These are phyloP conservation scores for Starmerella potacharoeniae DNA, from an alignment of 805 yeast species.

Conservation along the genomic window DNA sequence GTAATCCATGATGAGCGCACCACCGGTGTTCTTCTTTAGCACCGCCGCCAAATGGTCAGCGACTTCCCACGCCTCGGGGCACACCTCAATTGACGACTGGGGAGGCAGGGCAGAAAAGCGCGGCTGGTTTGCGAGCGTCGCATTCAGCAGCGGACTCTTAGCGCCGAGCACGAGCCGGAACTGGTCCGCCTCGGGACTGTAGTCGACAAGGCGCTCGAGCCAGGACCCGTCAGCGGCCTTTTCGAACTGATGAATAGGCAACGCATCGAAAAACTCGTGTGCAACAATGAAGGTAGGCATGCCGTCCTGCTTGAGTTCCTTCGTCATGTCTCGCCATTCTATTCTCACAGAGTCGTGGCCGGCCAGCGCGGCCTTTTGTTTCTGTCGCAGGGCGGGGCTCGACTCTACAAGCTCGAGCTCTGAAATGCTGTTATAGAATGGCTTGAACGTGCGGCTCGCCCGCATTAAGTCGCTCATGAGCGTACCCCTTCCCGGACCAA, in stretches of 20 bases:
- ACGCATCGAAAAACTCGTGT: conserved; percentile 80
- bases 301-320: conserved; percentile 28
- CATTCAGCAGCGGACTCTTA: conserved; percentile 4
- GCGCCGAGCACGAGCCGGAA: conserved; percentile 15
- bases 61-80: conserved; percentile 59
- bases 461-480: conserved; percentile 53
- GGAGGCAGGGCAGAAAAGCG: conserved; percentile 45
- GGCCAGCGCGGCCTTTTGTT: conserved; percentile 44
- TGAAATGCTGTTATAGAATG: conserved; percentile 29
- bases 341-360: conserved; percentile 41
- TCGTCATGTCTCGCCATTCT: conserved; percentile 28
- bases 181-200: conserved; percentile 17
- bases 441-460: conserved; percentile 23
- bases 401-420: conserved; percentile 57
- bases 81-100: conserved; percentile 55
- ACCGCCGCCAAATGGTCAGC: conserved; percentile 43
- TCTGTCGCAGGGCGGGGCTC: conserved; percentile 47
- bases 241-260: conserved; percentile 62
- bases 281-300: conserved; percentile 57
- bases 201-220: conserved; percentile 68
- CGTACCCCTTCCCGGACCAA: conserved; percentile 82
- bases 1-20: conserved; percentile 65
- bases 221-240: conserved; percentile 44
- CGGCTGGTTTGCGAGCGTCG: conserved; percentile 18
- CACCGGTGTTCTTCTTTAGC: conserved; percentile 38